These are phyloP conservation scores for Calonectria multiphialidica DNA, from an alignment of 2,329 filamentous ascomycete species.

Conservation along the genomic window DNA sequence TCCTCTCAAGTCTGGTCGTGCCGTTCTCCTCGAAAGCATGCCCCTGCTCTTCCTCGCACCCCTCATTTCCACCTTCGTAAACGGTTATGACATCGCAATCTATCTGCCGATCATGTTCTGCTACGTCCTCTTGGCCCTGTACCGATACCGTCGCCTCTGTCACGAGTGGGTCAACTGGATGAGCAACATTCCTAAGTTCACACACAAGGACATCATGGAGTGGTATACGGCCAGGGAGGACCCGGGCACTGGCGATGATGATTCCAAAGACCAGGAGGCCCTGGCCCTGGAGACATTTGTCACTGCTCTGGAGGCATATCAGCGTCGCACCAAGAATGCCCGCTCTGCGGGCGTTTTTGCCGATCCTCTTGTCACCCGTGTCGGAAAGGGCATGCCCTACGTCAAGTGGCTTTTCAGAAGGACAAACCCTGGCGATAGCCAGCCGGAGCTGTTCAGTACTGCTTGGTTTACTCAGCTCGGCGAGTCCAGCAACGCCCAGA, in stretches of 20 bases:
- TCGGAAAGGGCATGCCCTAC: constrained; percentile 30
- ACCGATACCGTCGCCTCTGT: constrained; percentile 28
- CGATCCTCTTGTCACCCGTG: constrained; percentile 22
- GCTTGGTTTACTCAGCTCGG: constrained; percentile 33
- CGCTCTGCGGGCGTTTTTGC: background rate
- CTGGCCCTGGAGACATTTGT: constrained; percentile 20
- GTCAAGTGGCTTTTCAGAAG: constrained; percentile 34
- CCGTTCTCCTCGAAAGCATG: constrained; percentile 26
- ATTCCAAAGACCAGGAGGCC: constrained; percentile 9
- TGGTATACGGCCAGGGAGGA: constrained; percentile 24
- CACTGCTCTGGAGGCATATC: constrained; percentile 14
- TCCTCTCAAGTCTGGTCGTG: constrained; percentile 27
- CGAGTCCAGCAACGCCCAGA: constrained; percentile 27
- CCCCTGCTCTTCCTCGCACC: constrained; percentile 30
- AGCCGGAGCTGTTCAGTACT: constrained; percentile 24
- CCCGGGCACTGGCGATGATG: constrained; percentile 3
- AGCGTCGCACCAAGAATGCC: constrained; percentile 22
- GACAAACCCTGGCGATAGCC: constrained; percentile 1
- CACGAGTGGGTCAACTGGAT: constrained; percentile 34
- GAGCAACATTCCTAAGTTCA: constrained; percentile 31
- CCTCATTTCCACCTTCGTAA: constrained; percentile 29
- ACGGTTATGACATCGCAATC: constrained; percentile 30
- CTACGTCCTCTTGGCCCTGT: constrained; percentile 21
- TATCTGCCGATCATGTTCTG: constrained; percentile 31
- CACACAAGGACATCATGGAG: constrained; percentile 26